Base-by-base conservation (phyloP, 2,329 filamentous ascomycete genomes). In the Fusarium abutilonis region DNA sequence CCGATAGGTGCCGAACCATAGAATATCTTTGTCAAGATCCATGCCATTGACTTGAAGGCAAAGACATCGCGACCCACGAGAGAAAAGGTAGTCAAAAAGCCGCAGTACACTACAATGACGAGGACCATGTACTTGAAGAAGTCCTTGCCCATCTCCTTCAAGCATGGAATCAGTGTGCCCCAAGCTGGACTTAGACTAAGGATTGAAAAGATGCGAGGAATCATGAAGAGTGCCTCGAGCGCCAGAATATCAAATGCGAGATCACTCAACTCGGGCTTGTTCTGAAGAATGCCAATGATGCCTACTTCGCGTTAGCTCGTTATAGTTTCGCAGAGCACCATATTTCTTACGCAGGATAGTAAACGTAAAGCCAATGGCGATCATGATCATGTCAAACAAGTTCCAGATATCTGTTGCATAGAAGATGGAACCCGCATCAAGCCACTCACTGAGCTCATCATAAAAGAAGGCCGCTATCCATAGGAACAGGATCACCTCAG, bases 111-210 rank as follows among this genome's bases (percentile, higher is more conserved):
- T 50, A 96, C 89, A 43, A 92, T 79, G 39, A 96, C 90, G 23
- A 94, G 82, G 2, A 91, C 89, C 76, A 87, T 84, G 72, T 95
- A 96, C 71, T 93, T 93, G 74, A 93, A 76, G 73, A 97, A 97
- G 73, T 96, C 92, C 75, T 93, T 94, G 35, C 90, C 90, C 93
- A 97, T 97, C 74, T 94, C 92, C 73, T 95, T 95, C 46, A 97
- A 82, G 63, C 93, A 96, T 0, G 93, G 93, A 57, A 97, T 93
- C 44, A 95, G 76, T 1, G 90, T 95, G 38, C 92, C 93, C 83
- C 95, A 97, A 73, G 96, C 97, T 1, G 92, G 91, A 69, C 92
- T 92, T 63, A 97, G 76, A 72, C 90, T 94, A 62, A 97, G 82
- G 48, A 97, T 84, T 13, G 93, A 96, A 77, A 90, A 96, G 66